phyloP scores from a whole-genome alignment of 345 rosid genomes.

The Camelina laxa region DNA sequence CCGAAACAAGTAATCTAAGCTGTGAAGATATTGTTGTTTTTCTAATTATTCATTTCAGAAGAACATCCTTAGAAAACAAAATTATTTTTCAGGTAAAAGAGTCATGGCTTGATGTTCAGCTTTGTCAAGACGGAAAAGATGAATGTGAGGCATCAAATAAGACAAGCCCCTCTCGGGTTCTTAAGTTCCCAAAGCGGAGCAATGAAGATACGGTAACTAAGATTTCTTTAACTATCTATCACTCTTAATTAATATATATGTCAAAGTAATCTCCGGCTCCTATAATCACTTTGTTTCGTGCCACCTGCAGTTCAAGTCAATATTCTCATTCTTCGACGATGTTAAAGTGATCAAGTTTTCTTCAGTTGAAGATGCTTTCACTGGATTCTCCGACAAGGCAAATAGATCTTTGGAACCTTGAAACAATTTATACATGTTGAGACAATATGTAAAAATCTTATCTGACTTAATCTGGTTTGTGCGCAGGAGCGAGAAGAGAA shows the following conservation, averaged over 20 bases:
- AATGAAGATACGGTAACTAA: constrained; percentile 76
- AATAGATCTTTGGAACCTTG: constrained; percentile 33
- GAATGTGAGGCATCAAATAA: constrained; percentile 63
- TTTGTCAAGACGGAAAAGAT: constrained; percentile 73
- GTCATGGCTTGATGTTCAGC: constrained; percentile 90
- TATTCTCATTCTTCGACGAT: constrained; percentile 73
- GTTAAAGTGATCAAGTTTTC: constrained; percentile 88
- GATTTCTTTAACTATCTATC: constrained; percentile 22
- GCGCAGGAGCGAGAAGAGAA: constrained; percentile 66
- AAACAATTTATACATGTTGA: constrained; percentile 10
- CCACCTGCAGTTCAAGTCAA: constrained; percentile 60
- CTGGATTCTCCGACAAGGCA: constrained; percentile 78
- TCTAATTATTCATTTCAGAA: constrained; percentile 9
- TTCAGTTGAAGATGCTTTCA: constrained; percentile 86
- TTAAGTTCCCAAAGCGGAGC: constrained; percentile 81
- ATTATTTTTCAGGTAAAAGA: constrained; percentile 72
- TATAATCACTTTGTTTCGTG: constrained; percentile 21
- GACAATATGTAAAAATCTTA: constrained; percentile 17
- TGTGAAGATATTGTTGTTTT: constrained; percentile 4
- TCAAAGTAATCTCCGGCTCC: constrained; percentile 6
- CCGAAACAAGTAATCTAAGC: constrained; percentile 66
- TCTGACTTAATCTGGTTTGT: constrained; percentile 28
- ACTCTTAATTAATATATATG: not conserved
- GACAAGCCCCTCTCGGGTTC: constrained; percentile 54
- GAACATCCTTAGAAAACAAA: not conserved